These are phyloP conservation scores for Capsicum chinense DNA, from an alignment of 257 asterid genomes.

Conservation along the genomic window DNA sequence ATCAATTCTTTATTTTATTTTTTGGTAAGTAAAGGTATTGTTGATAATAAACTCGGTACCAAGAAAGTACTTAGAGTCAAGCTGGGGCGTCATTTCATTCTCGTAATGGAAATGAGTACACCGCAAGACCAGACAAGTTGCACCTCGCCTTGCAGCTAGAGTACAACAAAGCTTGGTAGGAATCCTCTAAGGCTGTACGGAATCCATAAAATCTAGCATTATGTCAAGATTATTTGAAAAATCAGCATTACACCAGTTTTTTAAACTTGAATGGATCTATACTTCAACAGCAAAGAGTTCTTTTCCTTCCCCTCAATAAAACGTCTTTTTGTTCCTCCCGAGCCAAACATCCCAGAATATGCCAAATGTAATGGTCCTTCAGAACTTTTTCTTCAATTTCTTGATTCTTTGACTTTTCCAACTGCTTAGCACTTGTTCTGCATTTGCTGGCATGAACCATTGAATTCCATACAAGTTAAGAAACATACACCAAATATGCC, in stretches of 20 bases:
- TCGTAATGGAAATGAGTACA: too few species aligned
- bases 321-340: not conserved
- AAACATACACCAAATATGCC: not conserved
- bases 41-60: not conserved
- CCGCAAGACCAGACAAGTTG: too few species aligned
- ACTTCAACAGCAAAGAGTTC: not conserved
- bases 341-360: not conserved
- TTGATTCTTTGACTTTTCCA: not conserved
- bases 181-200: not conserved
- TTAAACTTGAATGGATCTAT: not conserved
- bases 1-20: not conserved
- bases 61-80: not conserved
- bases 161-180: not conserved
- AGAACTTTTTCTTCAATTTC: not conserved
- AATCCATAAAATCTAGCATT: not conserved
- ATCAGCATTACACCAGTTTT: not conserved
- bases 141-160: not conserved
- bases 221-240: not conserved
- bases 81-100: too few species aligned
- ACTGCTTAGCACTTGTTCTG: conserved; percentile 6
- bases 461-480: not conserved
- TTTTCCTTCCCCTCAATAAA: not conserved
- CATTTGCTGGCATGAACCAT: not conserved
- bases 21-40: not conserved
- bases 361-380: not conserved